Conservation (phyloP, 768 basidiomycete genomes). For the Neoboletus subvelutipes region DNA sequence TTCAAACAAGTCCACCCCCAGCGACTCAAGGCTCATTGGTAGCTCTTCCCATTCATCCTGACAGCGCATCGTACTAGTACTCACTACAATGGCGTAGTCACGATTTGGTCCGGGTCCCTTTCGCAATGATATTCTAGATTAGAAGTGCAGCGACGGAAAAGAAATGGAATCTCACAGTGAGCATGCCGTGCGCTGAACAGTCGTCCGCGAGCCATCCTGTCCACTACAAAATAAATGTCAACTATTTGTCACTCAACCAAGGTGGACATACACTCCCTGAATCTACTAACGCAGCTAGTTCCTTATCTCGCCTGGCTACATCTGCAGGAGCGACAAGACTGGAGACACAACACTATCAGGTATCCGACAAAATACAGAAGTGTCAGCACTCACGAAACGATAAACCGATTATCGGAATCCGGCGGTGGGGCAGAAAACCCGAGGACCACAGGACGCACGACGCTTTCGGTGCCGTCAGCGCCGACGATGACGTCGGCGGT, state of each 20-base stretch:
- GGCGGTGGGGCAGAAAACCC: slow-evolving; percentile 8
- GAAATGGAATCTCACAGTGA: slow-evolving; percentile 14
- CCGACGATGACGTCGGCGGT: slow-evolving; percentile 55
- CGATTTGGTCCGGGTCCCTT: slow-evolving; percentile 12
- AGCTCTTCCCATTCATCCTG: slow-evolving; percentile 1
- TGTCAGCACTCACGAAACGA: slow-evolving; percentile 13
- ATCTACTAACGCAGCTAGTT: slow-evolving; percentile 13
- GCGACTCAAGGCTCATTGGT: slow-evolving; percentile 13
- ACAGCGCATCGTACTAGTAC: slow-evolving; percentile 2
- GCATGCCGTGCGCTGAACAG: slow-evolving; percentile 16
- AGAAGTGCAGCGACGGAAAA: neutral
- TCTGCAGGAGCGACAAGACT: slow-evolving; percentile 22
- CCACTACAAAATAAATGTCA: slow-evolving; percentile 14
- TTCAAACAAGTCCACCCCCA: slow-evolving; percentile 20
- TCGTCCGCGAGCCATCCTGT: slow-evolving; percentile 25
- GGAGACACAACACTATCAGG: neutral
- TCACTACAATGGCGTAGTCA: slow-evolving; percentile 20
- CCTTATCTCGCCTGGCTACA: slow-evolving; percentile 16
- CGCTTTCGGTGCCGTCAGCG: slow-evolving; percentile 57
- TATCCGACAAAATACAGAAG: neutral
- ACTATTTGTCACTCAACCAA: neutral
- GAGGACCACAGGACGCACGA: slow-evolving; percentile 37
- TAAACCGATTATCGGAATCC: slow-evolving; percentile 15
- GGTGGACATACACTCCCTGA: slow-evolving; percentile 9
- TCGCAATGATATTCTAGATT: neutral